phyloP scores from a whole-genome alignment of 2,329 filamentous ascomycete genomes.

The Neonectria sp. region DNA sequence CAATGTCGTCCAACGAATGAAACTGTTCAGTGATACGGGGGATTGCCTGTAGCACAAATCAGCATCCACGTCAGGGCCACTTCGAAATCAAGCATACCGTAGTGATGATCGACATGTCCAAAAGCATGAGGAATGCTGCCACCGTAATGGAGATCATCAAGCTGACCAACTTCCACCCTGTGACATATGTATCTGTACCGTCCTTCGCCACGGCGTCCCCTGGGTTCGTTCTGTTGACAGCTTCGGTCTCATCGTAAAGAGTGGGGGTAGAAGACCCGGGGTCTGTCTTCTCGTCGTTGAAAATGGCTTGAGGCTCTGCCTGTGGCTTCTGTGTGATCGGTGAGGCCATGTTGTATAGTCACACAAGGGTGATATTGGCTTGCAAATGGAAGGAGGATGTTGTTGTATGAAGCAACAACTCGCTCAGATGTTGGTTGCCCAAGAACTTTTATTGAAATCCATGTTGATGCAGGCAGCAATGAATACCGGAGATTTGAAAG shows the following conservation, averaged over 20 bases:
- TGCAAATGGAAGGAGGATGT: not conserved
- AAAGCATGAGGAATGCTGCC: conserved; percentile 62
- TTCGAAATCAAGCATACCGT: conserved; percentile 57
- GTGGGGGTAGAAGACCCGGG: conserved; percentile 37
- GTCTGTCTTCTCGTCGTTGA: conserved; percentile 18
- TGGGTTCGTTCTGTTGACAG: conserved; percentile 21
- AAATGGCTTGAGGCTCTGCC: not conserved
- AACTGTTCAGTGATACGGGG: conserved; percentile 66
- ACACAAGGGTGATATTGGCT: not conserved
- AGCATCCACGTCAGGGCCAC: not conserved
- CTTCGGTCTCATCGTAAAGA: conserved; percentile 33
- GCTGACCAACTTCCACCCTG: conserved; percentile 52
- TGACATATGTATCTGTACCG: conserved; percentile 38
- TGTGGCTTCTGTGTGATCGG: conserved; percentile 14
- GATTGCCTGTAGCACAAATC: conserved; percentile 55
- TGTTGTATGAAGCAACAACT: not conserved
- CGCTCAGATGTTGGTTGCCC: conserved; percentile 19
- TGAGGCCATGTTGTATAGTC: conserved; percentile 13
- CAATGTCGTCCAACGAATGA: conserved; percentile 66
- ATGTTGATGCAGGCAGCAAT: conserved; percentile 16
- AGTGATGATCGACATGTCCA: conserved; percentile 68
- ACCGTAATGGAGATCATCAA: conserved; percentile 57
- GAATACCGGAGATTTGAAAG: conserved; percentile 22
- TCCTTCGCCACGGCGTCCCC: conserved; percentile 25
- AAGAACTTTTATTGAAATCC: conserved; percentile 26